These are phyloP conservation scores for Xylaria grammica DNA, from an alignment of 495 filamentous ascomycete species.

Conservation along the genomic window DNA sequence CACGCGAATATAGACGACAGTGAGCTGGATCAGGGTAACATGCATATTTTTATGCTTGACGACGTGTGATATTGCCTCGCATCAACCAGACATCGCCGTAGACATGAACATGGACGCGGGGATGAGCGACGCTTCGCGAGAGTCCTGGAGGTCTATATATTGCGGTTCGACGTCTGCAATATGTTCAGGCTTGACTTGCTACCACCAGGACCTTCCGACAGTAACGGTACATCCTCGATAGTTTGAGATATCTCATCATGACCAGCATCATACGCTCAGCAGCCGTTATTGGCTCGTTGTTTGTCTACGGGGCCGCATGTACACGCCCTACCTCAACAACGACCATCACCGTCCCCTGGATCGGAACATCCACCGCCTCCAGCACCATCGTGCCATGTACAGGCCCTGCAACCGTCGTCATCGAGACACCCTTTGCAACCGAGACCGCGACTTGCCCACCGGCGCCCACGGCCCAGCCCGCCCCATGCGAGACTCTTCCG, in stretches of 20 bases:
- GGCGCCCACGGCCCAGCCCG: not conserved
- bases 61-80: too few species aligned
- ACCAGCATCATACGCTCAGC: not conserved
- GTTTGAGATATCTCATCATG: not conserved
- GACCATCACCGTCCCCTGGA: not conserved
- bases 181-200: not conserved
- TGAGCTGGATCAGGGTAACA: too few species aligned
- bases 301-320: not conserved
- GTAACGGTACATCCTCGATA: not conserved
- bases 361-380: not conserved
- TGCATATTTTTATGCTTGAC: too few species aligned
- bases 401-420: conserved; percentile 1
- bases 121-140: not conserved
- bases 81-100: too few species aligned
- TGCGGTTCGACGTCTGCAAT: not conserved
- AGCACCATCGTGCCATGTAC: conserved; percentile 6
- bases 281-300: not conserved
- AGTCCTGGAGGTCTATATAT: not conserved
- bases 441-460: not conserved
- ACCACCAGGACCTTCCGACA: not conserved
- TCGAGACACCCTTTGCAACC: conserved; percentile 1
- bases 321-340: not conserved
- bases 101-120: not conserved
- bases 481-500: not conserved
- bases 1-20: too few species aligned